Conservation (phyloP, 2,329 filamentous ascomycete genomes). For the Grosmannia clavigera region DNA sequence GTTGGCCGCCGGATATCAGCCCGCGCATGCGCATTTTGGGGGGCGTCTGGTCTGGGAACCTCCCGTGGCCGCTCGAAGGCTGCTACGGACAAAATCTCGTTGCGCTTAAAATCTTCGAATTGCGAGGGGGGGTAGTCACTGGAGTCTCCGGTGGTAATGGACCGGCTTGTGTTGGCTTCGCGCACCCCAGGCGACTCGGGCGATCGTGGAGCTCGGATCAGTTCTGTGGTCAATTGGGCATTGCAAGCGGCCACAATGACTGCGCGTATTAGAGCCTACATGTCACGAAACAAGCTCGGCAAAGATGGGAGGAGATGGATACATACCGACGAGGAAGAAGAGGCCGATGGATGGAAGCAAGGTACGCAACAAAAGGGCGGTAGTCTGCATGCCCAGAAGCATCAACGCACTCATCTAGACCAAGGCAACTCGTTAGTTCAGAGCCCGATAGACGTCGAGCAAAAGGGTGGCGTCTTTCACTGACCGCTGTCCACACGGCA, state of each 20-base stretch:
- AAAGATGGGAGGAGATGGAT: not conserved
- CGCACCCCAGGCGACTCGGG: slow-evolving; percentile 27
- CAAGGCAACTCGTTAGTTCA: not conserved
- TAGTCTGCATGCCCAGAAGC: slow-evolving; percentile 32
- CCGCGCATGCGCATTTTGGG: not conserved
- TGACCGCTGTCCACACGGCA: slow-evolving; percentile 41
- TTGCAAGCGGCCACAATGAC: slow-evolving; percentile 28
- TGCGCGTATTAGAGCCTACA: slow-evolving; percentile 8
- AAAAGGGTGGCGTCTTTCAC: slow-evolving; percentile 15
- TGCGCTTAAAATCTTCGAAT: slow-evolving; percentile 36
- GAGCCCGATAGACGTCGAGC: not conserved
- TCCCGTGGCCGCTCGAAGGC: slow-evolving; percentile 23
- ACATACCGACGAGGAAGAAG: slow-evolving; percentile 33
- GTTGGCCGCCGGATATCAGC: not conserved
- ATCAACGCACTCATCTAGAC: slow-evolving; percentile 37
- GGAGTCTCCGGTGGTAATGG: slow-evolving; percentile 29
- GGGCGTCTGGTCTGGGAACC: slow-evolving; percentile 8
- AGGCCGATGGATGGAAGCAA: slow-evolving; percentile 39
- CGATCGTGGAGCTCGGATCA: slow-evolving; percentile 17
- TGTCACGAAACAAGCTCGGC: not conserved
- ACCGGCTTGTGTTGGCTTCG: slow-evolving; percentile 23
- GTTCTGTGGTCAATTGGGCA: slow-evolving; percentile 19
- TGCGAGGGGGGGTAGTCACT: slow-evolving; percentile 29
- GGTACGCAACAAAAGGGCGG: slow-evolving; percentile 32
- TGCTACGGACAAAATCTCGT: slow-evolving; percentile 23